Evolutionary conservation across 345 rosid genomes (phyloP).

Genomic region (Turritis glabra): DNA sequence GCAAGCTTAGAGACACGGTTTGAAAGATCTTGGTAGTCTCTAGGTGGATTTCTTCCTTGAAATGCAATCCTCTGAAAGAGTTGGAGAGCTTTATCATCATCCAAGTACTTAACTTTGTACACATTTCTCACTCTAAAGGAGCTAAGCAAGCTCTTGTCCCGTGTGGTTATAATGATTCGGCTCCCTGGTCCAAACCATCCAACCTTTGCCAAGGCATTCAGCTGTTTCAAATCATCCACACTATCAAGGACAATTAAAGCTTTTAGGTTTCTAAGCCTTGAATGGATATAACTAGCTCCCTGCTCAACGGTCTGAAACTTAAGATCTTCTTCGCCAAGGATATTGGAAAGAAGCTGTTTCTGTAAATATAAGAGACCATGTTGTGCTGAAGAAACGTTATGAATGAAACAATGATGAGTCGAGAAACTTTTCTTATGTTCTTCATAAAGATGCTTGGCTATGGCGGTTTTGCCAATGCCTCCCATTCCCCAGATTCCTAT

Average conservation of each 20-base stretch:
- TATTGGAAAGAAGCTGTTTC: background rate
- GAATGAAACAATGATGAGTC: background rate
- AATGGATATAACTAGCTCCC: background rate
- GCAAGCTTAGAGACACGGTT: background rate
- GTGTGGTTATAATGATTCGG: slow-evolving; percentile 27
- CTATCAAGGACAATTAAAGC: slow-evolving; percentile 18
- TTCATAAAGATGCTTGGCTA: slow-evolving; percentile 21
- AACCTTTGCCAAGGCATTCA: background rate
- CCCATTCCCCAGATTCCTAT: slow-evolving; percentile 25
- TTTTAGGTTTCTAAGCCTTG: background rate
- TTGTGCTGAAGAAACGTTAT: background rate
- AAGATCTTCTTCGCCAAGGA: background rate
- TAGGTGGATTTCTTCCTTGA: background rate
- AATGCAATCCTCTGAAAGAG: slow-evolving; percentile 11
- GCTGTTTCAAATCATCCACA: slow-evolving; percentile 4
- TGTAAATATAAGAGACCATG: background rate
- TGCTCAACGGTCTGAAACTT: background rate
- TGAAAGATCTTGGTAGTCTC: background rate
- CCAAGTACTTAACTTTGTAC: background rate
- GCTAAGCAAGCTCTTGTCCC: slow-evolving; percentile 4
- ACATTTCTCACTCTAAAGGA: background rate
- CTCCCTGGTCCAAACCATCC: slow-evolving; percentile 20
- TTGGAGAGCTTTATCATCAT: background rate
- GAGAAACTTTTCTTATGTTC: background rate
- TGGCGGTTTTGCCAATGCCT: slow-evolving; percentile 31